Conservation (phyloP, 164 flowering plant genomes). For the Vitis cinerea region DNA sequence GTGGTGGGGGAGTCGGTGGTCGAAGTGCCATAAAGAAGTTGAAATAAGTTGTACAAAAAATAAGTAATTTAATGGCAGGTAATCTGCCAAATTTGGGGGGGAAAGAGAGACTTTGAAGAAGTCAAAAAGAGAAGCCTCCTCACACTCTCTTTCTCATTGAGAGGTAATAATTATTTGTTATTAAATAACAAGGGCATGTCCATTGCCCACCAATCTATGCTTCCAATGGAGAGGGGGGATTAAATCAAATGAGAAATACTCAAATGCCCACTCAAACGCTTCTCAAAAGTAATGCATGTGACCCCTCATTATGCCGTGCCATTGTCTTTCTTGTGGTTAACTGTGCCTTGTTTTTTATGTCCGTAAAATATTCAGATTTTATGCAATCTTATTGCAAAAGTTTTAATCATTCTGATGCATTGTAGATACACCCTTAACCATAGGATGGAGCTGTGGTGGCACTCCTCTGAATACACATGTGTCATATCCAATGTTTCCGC, state of each 20-base stretch:
- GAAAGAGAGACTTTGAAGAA: conserved; percentile 11
- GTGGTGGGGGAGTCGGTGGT: conserved; percentile 17
- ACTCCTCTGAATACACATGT: conserved; percentile 3
- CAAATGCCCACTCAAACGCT: conserved; percentile 34
- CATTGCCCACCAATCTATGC: conserved; percentile 4
- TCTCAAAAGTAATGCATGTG: conserved; percentile 32
- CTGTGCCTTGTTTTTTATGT: conserved; percentile 9
- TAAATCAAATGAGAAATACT: conserved; percentile 9
- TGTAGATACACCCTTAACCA: neutral
- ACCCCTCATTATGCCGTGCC: conserved; percentile 29
- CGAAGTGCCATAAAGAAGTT: conserved; percentile 10
- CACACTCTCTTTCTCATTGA: conserved; percentile 15
- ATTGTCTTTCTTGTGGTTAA: conserved; percentile 39
- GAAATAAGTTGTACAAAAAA: neutral
- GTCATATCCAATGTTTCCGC: neutral
- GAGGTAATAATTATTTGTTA: conserved; percentile 8
- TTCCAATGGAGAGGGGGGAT: conserved; percentile 3
- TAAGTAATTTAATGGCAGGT: neutral
- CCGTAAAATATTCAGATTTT: neutral
- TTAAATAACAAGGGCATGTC: conserved; percentile 4
- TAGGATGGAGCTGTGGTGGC: conserved; percentile 3
- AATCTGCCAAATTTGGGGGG: conserved; percentile 11
- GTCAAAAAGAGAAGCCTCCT: conserved; percentile 20
- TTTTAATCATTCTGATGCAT: conserved; percentile 3
- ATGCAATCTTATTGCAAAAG: conserved; percentile 15